Conservation (phyloP, 306 rosid genomes). For the Heteromeles arbutifolia region DNA sequence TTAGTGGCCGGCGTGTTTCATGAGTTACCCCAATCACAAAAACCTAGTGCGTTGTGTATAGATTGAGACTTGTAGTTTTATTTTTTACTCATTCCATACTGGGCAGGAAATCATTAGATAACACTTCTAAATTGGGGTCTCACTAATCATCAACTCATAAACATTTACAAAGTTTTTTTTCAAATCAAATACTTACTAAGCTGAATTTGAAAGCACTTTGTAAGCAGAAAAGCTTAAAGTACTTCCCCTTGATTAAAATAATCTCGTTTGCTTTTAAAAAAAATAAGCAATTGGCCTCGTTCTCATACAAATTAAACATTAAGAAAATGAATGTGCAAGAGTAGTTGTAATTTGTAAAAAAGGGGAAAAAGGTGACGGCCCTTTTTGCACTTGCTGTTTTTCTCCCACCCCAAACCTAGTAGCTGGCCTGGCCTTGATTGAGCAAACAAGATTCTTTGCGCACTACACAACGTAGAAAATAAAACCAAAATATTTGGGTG, state of each 20-base stretch:
- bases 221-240: not conserved
- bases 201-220: not conserved
- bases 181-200: not conserved
- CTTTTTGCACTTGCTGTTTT: slow-evolving; percentile 9
- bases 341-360: slow-evolving; percentile 17
- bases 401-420: not conserved
- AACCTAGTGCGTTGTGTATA: too few relatives aligned
- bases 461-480: slow-evolving; percentile 28
- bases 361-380: slow-evolving; percentile 22
- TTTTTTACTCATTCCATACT: too few relatives aligned
- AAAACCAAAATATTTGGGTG: slow-evolving; percentile 18
- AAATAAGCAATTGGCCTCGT: not conserved
- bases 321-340: slow-evolving; percentile 23
- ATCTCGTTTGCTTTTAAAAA: not conserved
- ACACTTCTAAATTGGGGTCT: not conserved
- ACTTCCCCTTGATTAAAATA: not conserved
- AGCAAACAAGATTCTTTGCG: slow-evolving; percentile 26
- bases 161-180: not conserved
- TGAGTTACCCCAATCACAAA: not conserved
- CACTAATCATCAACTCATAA: not conserved
- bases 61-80: too few relatives aligned
- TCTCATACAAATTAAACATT: not conserved
- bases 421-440: slow-evolving; percentile 22
- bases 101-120: too few relatives aligned
- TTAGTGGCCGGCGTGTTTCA: not conserved